Evolutionary conservation across 2,329 filamentous ascomycete genomes (phyloP).

Genomic region (Macrophomina pseudophaseolina): DNA sequence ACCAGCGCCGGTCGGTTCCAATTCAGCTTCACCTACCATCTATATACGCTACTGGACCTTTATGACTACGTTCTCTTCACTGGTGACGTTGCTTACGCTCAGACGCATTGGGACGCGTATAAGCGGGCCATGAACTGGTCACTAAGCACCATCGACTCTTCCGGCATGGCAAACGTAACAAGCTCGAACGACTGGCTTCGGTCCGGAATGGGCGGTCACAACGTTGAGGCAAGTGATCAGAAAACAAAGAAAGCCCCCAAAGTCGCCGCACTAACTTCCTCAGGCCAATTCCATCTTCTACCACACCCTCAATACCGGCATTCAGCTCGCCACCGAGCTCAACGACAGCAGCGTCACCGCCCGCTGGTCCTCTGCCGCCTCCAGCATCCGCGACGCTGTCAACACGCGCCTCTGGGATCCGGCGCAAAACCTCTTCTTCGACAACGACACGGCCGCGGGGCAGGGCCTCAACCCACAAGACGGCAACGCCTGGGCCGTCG

Average conservation of each 20-base stretch:
- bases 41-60: slow-evolving; percentile 54
- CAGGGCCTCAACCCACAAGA: slow-evolving; percentile 54
- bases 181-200: slow-evolving; percentile 51
- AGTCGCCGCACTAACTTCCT: neutral
- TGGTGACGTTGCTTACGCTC: slow-evolving; percentile 47
- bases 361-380: slow-evolving; percentile 32
- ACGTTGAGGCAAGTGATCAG: neutral
- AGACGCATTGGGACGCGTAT: slow-evolving; percentile 49
- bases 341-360: slow-evolving; percentile 29
- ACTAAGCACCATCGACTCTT: slow-evolving; percentile 47
- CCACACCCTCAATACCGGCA: slow-evolving; percentile 38
- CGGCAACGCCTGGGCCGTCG: slow-evolving; percentile 47
- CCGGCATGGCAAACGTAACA: slow-evolving; percentile 54
- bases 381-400: slow-evolving; percentile 32
- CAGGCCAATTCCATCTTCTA: slow-evolving; percentile 45
- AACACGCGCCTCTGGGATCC: slow-evolving; percentile 35
- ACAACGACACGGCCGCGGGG: slow-evolving; percentile 47
- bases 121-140: slow-evolving; percentile 52
- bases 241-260: neutral
- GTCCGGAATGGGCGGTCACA: neutral
- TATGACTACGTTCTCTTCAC: slow-evolving; percentile 49
- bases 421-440: slow-evolving; percentile 41
- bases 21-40: slow-evolving; percentile 54
- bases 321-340: neutral
- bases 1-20: neutral